These are phyloP conservation scores for Falciphora oryzae DNA, from an alignment of 2,329 filamentous ascomycete genomes.

Conservation along the genomic window DNA sequence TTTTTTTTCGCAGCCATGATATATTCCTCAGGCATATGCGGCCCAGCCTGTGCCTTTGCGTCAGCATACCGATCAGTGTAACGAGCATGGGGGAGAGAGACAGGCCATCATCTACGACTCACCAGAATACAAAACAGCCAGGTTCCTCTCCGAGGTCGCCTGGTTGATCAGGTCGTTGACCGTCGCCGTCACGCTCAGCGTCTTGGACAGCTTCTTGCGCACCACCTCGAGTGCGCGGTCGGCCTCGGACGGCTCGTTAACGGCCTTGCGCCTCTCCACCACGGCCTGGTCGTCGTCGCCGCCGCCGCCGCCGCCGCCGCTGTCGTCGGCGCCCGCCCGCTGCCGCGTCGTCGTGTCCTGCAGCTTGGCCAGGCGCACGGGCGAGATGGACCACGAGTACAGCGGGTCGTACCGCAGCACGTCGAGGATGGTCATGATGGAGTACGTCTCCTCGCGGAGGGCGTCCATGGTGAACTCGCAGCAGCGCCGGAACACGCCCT, in stretches of 20 bases:
- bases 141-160: conserved; percentile 85
- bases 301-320: conserved; percentile 29
- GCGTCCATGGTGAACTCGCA: conserved; percentile 97
- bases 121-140: conserved; percentile 85
- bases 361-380: conserved; percentile 57
- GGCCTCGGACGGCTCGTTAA: conserved; percentile 66
- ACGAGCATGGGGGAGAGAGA: too few relatives aligned
- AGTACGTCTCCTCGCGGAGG: conserved; percentile 88
- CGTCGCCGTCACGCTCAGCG: conserved; percentile 86
- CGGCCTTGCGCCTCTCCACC: conserved; percentile 35
- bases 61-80: too few relatives aligned
- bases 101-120: too few relatives aligned
- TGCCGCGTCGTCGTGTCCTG: conserved; percentile 52
- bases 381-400: conserved; percentile 90
- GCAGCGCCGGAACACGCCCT: conserved; percentile 94
- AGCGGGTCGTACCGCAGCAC: conserved; percentile 97
- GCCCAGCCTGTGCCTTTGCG: too few relatives aligned
- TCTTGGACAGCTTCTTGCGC: conserved; percentile 92
- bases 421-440: conserved; percentile 97
- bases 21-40: too few relatives aligned
- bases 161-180: conserved; percentile 97
- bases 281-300: conserved; percentile 29
- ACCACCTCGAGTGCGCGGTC: conserved; percentile 89
- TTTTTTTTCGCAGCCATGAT: too few relatives aligned
- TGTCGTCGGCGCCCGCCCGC: conserved; percentile 40